Conservation (phyloP, 495 filamentous ascomycete genomes). For the Tuber magnatum region DNA sequence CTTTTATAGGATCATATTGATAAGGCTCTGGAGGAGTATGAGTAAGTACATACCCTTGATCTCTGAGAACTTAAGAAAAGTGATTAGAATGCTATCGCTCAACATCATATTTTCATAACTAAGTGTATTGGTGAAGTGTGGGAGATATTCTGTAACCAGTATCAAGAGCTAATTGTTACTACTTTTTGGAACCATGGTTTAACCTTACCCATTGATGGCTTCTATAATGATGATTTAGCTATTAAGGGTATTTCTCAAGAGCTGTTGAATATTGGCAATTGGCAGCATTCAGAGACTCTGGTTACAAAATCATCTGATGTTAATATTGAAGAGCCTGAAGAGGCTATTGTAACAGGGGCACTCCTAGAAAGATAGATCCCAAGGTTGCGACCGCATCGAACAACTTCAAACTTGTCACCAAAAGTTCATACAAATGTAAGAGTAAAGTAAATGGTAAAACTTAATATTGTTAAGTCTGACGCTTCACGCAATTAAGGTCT, state of each 20-base stretch:
- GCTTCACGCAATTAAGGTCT: too few species aligned
- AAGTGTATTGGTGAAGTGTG: slow-evolving; percentile 6
- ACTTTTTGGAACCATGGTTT: slow-evolving; percentile 9
- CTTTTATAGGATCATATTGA: slow-evolving; percentile 6
- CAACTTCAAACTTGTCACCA: too few species aligned
- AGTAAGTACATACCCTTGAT: background rate
- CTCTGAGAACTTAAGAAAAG: background rate
- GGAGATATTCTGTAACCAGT: background rate
- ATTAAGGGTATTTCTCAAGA: background rate
- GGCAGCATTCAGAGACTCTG: too few species aligned
- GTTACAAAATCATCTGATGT: background rate
- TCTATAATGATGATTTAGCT: slow-evolving; percentile 6
- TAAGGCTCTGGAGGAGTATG: slow-evolving; percentile 3
- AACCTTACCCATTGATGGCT: slow-evolving; percentile 15
- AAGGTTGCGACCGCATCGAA: too few species aligned
- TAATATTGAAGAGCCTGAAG: too few species aligned
- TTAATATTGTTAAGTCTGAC: too few species aligned
- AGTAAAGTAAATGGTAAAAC: too few species aligned
- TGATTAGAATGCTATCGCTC: background rate
- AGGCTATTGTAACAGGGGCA: too few species aligned
- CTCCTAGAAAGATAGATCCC: too few species aligned
- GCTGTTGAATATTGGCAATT: slow-evolving; percentile 1
- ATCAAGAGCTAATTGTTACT: slow-evolving; percentile 3
- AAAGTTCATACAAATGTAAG: too few species aligned
- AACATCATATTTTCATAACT: slow-evolving; percentile 3